Evolutionary conservation across 208 protist species (phyloP), one percentile per base, ranked within the genome.

Genomic region (Phytomonas francai): DNA sequence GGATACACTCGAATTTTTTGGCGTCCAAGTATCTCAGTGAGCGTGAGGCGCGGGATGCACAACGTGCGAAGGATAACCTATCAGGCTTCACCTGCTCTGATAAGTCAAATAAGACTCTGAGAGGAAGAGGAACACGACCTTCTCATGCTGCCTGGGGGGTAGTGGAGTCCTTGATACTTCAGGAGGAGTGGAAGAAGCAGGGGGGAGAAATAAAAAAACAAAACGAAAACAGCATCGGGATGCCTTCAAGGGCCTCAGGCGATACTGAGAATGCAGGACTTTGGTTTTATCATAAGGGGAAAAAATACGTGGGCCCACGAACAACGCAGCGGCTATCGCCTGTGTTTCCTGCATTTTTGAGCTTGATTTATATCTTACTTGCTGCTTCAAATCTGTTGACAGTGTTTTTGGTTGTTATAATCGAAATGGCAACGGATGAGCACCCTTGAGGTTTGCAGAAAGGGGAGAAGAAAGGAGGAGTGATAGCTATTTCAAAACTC

Each of bases 1-100:
- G 80, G 76, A 49, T 93, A n/a, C 73, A 71, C 29, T 80, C 80
- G 0, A 65, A 83, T 56, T 79, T 73, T 45, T n/a, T 93, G 25
- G 84, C 79, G 19, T 63, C 29, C 2, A 56, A 36, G 7, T 93
- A 87, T 60, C 27, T 89, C 4, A 64, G 45, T 2, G 80, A 85
- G 73, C 72, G 73, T 4, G 64, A 72, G 25, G 34, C 54, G 19
- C 76, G 78, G 5, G 65, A 74, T 39, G 34, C 34, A 3, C 6
- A 39, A 39, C 34, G 34, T 9, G 34, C 9, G 34, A 39, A 39
- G 34, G 9, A 39, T 39, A 39, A 12, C 9, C 3, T 39, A 39
- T 39, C 34, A 3, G 9, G 9, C 9, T 39, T 9, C 34, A 39
- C 34, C 9, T 12, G 9, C 9, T 39, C 9, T 12, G 34, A 39